Evolutionary conservation across 306 rosid genomes (phyloP).

Genomic region (Alnus rubra): DNA sequence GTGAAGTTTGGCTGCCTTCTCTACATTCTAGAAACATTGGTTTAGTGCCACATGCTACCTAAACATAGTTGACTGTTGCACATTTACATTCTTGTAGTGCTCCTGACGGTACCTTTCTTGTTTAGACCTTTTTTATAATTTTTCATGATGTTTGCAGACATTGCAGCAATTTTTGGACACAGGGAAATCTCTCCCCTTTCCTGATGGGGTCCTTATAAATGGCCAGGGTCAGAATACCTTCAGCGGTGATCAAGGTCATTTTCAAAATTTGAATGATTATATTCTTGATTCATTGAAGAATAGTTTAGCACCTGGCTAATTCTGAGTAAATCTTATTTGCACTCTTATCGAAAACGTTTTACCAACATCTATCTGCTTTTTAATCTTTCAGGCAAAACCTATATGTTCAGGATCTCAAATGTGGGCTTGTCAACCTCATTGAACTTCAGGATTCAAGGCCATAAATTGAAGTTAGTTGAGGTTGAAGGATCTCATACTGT

Average conservation of each 20-base stretch:
- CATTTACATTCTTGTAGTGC: neutral
- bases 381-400: slow-evolving; percentile 77
- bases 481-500: slow-evolving; percentile 90
- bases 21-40: neutral
- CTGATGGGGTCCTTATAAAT: slow-evolving; percentile 83
- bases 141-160: slow-evolving; percentile 42
- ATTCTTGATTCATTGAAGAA: neutral
- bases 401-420: slow-evolving; percentile 89
- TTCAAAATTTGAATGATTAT: neutral
- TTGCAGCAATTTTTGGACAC: slow-evolving; percentile 71
- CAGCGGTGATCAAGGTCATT: slow-evolving; percentile 72
- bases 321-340: neutral
- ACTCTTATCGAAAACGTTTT: slow-evolving; percentile 13
- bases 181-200: slow-evolving; percentile 71
- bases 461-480: slow-evolving; percentile 73
- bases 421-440: slow-evolving; percentile 80
- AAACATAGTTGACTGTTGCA: neutral
- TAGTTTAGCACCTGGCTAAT: neutral
- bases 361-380: slow-evolving; percentile 12
- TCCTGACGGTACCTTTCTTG: neutral
- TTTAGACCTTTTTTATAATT: slow-evolving; percentile 2
- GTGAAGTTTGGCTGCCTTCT: neutral
- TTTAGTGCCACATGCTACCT: slow-evolving; percentile 1
- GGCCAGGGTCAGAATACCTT: slow-evolving; percentile 65
- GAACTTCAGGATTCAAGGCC: slow-evolving; percentile 88